phyloP scores from a whole-genome alignment of 1,284 basidiomycete genomes.

The Ceraceosorus guamensis region DNA sequence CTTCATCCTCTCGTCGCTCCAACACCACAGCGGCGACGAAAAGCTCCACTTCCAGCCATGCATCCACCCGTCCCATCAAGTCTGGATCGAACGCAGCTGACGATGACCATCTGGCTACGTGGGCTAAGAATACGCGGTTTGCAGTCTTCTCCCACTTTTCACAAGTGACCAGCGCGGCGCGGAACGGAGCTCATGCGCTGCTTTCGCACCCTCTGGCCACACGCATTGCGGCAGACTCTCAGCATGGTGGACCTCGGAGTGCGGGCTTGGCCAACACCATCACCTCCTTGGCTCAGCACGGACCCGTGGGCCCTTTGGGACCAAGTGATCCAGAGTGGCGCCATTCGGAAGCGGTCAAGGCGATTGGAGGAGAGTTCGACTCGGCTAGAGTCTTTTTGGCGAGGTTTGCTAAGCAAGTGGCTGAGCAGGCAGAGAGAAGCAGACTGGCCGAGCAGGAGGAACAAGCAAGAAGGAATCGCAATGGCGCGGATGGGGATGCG shows the following conservation, averaged over 20 bases:
- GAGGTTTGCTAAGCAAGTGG: slow-evolving; percentile 89
- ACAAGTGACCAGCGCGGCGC: slow-evolving; percentile 37
- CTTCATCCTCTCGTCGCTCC: slow-evolving; percentile 10
- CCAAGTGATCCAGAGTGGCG: slow-evolving; percentile 35
- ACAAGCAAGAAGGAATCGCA: background rate
- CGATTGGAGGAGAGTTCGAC: slow-evolving; percentile 59
- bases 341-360: slow-evolving; percentile 11
- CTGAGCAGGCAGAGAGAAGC: slow-evolving; percentile 45
- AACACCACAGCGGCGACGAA: background rate
- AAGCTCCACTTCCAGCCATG: too few species aligned
- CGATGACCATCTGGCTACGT: slow-evolving; percentile 30
- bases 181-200: slow-evolving; percentile 33
- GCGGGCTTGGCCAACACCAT: slow-evolving; percentile 29
- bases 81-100: background rate
- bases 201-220: slow-evolving; percentile 30
- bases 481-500: background rate
- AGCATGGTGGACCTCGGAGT: slow-evolving; percentile 1
- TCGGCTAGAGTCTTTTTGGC: slow-evolving; percentile 91
- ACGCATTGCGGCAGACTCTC: slow-evolving; percentile 12
- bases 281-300: slow-evolving; percentile 38
- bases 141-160: slow-evolving; percentile 40
- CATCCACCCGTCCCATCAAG: background rate
- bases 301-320: slow-evolving; percentile 28
- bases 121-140: slow-evolving; percentile 39
- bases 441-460: slow-evolving; percentile 20